phyloP scores from a whole-genome alignment of 345 rosid genomes.

The Linum usitatissimum region DNA sequence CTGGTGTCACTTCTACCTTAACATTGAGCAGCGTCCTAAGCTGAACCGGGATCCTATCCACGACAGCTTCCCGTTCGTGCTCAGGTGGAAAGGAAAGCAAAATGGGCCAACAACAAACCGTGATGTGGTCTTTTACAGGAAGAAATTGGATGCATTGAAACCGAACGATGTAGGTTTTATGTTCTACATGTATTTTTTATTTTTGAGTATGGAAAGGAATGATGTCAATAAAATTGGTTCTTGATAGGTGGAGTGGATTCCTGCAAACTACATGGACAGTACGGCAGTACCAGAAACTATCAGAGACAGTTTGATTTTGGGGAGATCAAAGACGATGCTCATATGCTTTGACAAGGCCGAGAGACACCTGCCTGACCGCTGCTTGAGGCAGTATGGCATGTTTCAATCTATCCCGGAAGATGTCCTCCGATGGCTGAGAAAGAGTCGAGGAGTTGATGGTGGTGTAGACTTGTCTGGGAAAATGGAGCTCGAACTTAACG shows the following conservation, averaged over 20 bases:
- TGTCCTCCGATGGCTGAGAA: conserved; percentile 83
- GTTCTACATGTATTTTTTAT: background rate
- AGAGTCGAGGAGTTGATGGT: conserved; percentile 93
- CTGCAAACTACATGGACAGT: conserved; percentile 56
- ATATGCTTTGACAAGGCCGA: conserved; percentile 97
- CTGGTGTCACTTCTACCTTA: conserved; percentile 1
- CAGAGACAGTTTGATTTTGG: conserved; percentile 46
- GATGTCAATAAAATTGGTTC: background rate
- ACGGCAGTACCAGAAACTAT: conserved; percentile 59
- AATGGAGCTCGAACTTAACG: conserved; percentile 83
- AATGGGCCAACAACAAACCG: background rate
- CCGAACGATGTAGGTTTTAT: background rate
- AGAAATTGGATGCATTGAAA: conserved; percentile 1
- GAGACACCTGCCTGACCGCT: conserved; percentile 94
- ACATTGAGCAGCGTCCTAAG: conserved; percentile 1
- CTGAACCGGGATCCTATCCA: background rate
- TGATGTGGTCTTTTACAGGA: background rate
- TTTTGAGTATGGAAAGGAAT: background rate
- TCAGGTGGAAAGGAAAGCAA: background rate
- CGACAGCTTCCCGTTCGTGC: background rate
- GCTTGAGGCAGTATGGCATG: conserved; percentile 72
- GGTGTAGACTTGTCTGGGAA: conserved; percentile 84
- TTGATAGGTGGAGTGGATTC: conserved; percentile 79
- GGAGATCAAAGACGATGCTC: conserved; percentile 91
- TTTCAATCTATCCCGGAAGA: conserved; percentile 72